Base-by-base conservation (phyloP, 2,329 filamentous ascomycete genomes). In the Apiospora malaysiana region DNA sequence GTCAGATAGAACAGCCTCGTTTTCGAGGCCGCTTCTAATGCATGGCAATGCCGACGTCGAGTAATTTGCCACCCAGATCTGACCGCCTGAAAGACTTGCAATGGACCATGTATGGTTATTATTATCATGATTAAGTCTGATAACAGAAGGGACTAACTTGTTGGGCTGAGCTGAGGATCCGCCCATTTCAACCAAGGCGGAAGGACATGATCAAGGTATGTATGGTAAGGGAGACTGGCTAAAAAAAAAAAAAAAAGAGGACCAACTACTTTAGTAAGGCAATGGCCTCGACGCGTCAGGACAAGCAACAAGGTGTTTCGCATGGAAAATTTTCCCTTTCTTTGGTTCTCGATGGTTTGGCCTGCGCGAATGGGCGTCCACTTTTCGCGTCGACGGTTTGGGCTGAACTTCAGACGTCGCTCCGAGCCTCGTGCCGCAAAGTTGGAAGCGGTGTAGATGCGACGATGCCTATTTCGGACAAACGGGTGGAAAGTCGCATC, bases 401-500 rank as follows among this genome's bases (percentile, higher is more conserved):
- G 32, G 27, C 49, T 69, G 43, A 56, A 27, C 51, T 69, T 51
- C 68, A 66, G 42, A 45, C 42, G 42, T 45, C 49, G 56, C 56
- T 23, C 56, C 56, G 27, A 68, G 66, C 66, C 66, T 68, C 45
- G 45, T 27, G 40, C 40, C 45, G 66, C 42, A 45, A 32, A 4
- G 49, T 42, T 70, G 32, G 70, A 47, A 72, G 68, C 71, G 71
- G 71, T 72, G 71, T 70, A 72, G 68, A 42, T 43, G 69, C 67
- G 65, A 32, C 71, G 71, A 70, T 72, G 56, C 71, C 71, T 70
- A 23, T 68, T 72, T 66, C 65, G 71, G 71, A n/a, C 65, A 69
- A 70, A 69, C n/a, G 45, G 32, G 67, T 37, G 45, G 45, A 27
- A 47, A 68, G 69, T 69, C 66, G 71, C 71, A 70, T 72, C 63